These are phyloP conservation scores for Phoma herbarum DNA, from an alignment of 2,329 filamentous ascomycete genomes.

Conservation along the genomic window DNA sequence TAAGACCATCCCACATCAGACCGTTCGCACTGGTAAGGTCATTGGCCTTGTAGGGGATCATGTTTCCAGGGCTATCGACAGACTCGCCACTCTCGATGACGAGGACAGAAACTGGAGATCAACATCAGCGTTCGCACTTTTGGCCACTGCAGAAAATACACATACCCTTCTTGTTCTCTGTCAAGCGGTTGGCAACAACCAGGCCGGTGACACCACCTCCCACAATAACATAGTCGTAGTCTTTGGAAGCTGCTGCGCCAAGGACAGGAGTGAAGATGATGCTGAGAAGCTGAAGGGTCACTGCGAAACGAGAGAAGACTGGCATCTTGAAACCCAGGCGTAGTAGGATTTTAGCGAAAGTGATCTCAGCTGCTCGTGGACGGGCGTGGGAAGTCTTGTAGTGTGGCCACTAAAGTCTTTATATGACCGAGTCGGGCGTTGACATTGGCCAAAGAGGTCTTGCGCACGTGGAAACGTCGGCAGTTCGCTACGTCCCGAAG, in stretches of 20 bases:
- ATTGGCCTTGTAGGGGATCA: conserved; percentile 41
- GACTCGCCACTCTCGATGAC: conserved; percentile 41
- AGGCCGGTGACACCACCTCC: conserved; percentile 44
- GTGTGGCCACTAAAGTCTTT: conserved; percentile 28
- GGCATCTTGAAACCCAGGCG: conserved; percentile 33
- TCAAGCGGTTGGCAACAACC: conserved; percentile 41
- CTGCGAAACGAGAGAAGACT: conserved; percentile 38
- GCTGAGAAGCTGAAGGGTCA: conserved; percentile 36
- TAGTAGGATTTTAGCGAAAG: conserved; percentile 27
- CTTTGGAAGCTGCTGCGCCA: conserved; percentile 19
- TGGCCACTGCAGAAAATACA: background rate
- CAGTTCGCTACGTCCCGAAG: conserved; percentile 21
- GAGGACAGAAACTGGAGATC: conserved; percentile 32
- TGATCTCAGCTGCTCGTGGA: conserved; percentile 17
- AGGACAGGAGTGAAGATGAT: conserved; percentile 32
- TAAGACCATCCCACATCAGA: conserved; percentile 34
- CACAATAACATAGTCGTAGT: conserved; percentile 46
- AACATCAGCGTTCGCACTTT: conserved; percentile 6
- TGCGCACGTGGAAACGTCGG: conserved; percentile 25
- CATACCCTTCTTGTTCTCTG: conserved; percentile 36
- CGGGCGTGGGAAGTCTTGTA: conserved; percentile 12
- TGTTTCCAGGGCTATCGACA: conserved; percentile 34
- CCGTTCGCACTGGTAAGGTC: conserved; percentile 32
- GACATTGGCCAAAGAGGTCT: conserved; percentile 22
- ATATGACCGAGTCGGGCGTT: conserved; percentile 25